These are phyloP conservation scores for Nemania diffusa DNA, from an alignment of 2,329 filamentous ascomycete species.

Conservation along the genomic window DNA sequence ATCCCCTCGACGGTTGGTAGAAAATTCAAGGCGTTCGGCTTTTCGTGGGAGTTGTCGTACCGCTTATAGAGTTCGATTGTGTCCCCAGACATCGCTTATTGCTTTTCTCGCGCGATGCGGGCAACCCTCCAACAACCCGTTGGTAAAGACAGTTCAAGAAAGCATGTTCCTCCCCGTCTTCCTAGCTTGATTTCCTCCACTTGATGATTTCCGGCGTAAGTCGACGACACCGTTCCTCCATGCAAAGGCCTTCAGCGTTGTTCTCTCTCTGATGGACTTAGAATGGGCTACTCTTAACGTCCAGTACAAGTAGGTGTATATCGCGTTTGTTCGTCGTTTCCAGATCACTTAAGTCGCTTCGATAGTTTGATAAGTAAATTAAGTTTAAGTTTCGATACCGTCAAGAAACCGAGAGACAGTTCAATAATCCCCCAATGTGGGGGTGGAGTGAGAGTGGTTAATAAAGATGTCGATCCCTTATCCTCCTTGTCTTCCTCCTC, in stretches of 20 bases:
- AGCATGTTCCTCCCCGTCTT: slow-evolving; percentile 27
- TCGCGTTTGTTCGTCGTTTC: not conserved
- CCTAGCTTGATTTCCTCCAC: slow-evolving; percentile 4
- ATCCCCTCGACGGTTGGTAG: slow-evolving; percentile 37
- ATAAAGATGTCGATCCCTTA: slow-evolving; percentile 11
- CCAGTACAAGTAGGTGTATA: not conserved
- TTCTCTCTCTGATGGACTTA: not conserved
- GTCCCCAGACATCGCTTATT: slow-evolving; percentile 32
- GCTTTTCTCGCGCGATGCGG: slow-evolving; percentile 21
- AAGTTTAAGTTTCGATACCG: not conserved
- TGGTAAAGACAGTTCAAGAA: slow-evolving; percentile 22
- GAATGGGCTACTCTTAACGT: not conserved
- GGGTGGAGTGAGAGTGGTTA: slow-evolving; percentile 36
- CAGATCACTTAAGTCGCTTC: slow-evolving; percentile 1
- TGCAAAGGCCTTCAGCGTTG: not conserved
- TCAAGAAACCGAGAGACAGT: slow-evolving; percentile 1
- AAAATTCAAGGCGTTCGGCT: slow-evolving; percentile 39
- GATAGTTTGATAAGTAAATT: not conserved
- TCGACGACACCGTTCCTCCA: slow-evolving; percentile 18
- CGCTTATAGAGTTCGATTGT: slow-evolving; percentile 18
- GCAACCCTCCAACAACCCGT: slow-evolving; percentile 30
- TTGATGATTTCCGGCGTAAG: not conserved
- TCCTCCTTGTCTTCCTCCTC: not conserved
- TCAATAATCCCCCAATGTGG: slow-evolving; percentile 20
- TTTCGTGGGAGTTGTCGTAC: slow-evolving; percentile 45